These are phyloP conservation scores for Papiliotrema nemorosa DNA, from an alignment of 1,284 basidiomycete genomes.

Conservation along the genomic window DNA sequence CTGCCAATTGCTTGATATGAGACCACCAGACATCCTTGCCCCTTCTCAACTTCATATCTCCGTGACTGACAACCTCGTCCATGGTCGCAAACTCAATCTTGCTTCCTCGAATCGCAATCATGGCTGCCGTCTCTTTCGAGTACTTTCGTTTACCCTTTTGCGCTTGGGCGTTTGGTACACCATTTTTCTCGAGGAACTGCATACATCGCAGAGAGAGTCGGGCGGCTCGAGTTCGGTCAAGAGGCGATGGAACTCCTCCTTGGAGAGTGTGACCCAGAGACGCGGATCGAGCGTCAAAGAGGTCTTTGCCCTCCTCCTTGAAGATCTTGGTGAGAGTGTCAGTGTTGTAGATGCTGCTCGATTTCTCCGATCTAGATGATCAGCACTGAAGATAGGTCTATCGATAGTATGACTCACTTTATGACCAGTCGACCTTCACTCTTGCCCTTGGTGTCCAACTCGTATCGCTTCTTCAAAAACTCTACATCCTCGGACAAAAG, in stretches of 20 bases:
- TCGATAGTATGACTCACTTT: constrained; percentile 55
- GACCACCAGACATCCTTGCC: constrained; percentile 83
- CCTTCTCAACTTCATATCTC: constrained; percentile 85
- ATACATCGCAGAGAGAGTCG: constrained; percentile 89
- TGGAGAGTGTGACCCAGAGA: constrained; percentile 95
- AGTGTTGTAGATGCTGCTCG: constrained; percentile 86
- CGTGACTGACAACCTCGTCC: constrained; percentile 74
- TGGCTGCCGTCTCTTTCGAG: constrained; percentile 61
- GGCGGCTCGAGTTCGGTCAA: constrained; percentile 87
- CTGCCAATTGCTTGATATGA: constrained; percentile 64
- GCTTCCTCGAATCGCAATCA: constrained; percentile 85
- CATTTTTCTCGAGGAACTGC: constrained; percentile 85
- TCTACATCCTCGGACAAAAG: constrained; percentile 78
- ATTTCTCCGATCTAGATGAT: constrained; percentile 69
- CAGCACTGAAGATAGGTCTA: background rate
- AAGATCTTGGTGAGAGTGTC: constrained; percentile 90
- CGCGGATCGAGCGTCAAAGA: constrained; percentile 94
- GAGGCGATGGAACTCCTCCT: constrained; percentile 88
- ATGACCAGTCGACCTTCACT: constrained; percentile 90
- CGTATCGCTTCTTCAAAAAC: constrained; percentile 83
- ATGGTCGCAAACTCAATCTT: constrained; percentile 77
- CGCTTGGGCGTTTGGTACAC: constrained; percentile 49
- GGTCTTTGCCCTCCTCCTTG: constrained; percentile 80
- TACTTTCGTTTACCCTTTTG: constrained; percentile 19
- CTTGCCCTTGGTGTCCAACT: constrained; percentile 81